phyloP scores from a whole-genome alignment of 768 basidiomycete genomes.

The Tylopilus sp. region DNA sequence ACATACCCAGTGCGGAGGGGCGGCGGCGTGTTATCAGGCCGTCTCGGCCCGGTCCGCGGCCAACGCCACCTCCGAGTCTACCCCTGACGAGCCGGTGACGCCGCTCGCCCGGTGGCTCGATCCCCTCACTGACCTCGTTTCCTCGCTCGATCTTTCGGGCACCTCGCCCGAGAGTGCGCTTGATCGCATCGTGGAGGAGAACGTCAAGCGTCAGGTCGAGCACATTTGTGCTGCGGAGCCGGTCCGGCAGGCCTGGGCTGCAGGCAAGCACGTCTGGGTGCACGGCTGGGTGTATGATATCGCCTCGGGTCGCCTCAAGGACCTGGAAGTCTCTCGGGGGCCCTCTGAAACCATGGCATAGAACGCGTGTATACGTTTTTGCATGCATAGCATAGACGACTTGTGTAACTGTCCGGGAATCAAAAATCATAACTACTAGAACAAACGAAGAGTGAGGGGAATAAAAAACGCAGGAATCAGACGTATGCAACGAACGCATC shows the following conservation, averaged over 20 bases:
- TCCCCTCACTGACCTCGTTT: constrained; percentile 54
- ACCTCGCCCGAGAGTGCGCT: constrained; percentile 38
- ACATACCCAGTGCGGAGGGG: constrained; percentile 82
- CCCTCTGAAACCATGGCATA: neutral
- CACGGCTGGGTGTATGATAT: constrained; percentile 79
- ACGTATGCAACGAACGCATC: constrained; percentile 8
- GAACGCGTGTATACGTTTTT: neutral
- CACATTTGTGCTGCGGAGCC: constrained; percentile 46
- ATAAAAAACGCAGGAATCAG: neutral
- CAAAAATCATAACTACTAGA: constrained; percentile 5
- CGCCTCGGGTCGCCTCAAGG: constrained; percentile 53
- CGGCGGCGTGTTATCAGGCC: constrained; percentile 50
- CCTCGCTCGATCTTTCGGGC: constrained; percentile 41
- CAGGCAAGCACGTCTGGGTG: constrained; percentile 45
- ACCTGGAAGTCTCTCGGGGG: constrained; percentile 46
- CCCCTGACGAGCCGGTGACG: constrained; percentile 1
- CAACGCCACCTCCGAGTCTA: neutral
- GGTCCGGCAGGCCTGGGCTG: constrained; percentile 44
- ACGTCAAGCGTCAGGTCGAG: constrained; percentile 54
- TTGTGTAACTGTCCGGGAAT: constrained; percentile 12
- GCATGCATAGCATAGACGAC: constrained; percentile 7
- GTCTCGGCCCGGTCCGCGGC: constrained; percentile 6
- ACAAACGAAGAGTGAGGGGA: neutral
- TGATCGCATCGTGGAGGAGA: constrained; percentile 52
- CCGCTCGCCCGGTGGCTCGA: constrained; percentile 70